Evolutionary conservation across 331 rosid species (phyloP).

Genomic region (Quercus lobata): DNA sequence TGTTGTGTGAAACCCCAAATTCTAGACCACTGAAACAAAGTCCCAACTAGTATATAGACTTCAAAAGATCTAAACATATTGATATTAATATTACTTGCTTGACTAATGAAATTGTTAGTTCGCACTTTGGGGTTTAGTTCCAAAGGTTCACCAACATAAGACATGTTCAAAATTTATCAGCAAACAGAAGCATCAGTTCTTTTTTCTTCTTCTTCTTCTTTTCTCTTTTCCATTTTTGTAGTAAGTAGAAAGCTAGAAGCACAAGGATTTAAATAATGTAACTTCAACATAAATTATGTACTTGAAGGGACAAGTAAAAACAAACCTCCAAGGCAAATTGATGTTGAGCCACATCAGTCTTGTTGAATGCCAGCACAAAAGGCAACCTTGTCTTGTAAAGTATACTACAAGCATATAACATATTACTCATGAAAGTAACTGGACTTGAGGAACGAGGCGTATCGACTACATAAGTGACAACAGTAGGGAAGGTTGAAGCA

Average conservation of each 20-base stretch:
- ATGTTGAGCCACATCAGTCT: conserved; percentile 77
- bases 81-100: not conserved
- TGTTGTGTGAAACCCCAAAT: too few species aligned
- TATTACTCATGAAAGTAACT: conserved; percentile 95
- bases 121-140: not conserved
- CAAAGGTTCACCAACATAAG: not conserved
- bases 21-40: too few species aligned
- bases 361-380: conserved; percentile 85
- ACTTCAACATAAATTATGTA: not conserved
- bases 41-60: too few species aligned
- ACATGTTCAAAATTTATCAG: not conserved
- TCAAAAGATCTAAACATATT: not conserved
- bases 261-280: not conserved
- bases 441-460: conserved; percentile 89
- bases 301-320: not conserved
- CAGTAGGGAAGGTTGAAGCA: conserved; percentile 98
- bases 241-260: too few species aligned
- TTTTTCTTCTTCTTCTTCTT: too few species aligned
- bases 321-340: conserved; percentile 92
- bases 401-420: conserved; percentile 95
- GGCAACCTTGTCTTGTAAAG: conserved; percentile 92
- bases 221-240: too few species aligned
- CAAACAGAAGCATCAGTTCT: not conserved
- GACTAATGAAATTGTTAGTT: not conserved
- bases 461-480: conserved; percentile 76